Conservation (phyloP, 176 grass and related monocot genomes). For the Echinochloa phyllopogon region DNA sequence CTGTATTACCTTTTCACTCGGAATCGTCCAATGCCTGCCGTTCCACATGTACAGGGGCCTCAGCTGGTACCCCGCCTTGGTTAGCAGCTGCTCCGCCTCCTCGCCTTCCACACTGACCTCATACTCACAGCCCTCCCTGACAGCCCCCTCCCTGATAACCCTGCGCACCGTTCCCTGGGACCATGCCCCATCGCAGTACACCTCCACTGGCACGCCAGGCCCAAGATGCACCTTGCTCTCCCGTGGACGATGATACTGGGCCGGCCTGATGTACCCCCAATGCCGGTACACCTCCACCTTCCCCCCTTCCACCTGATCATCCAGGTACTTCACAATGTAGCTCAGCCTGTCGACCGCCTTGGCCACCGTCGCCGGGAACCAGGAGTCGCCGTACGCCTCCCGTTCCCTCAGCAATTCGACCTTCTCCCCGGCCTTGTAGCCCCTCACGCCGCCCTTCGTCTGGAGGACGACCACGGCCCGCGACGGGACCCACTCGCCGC, state of each 20-base stretch:
- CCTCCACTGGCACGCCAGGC: constrained; percentile 41
- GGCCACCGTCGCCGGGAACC: constrained; percentile 51
- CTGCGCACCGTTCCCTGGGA: constrained; percentile 34
- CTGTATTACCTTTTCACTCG: constrained; percentile 24
- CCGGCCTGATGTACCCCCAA: constrained; percentile 50
- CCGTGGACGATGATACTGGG: not conserved
- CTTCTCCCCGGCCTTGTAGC: constrained; percentile 45
- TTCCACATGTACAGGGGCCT: constrained; percentile 45
- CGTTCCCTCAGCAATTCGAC: constrained; percentile 51
- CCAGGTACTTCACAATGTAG: constrained; percentile 54
- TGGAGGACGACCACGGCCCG: not conserved
- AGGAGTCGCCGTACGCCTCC: constrained; percentile 47
- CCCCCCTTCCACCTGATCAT: not conserved
- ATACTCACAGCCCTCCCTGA: constrained; percentile 33
- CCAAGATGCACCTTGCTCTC: constrained; percentile 23
- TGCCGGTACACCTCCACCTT: constrained; percentile 47
- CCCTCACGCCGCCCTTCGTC: constrained; percentile 3
- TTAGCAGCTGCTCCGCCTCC: constrained; percentile 16
- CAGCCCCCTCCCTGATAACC: constrained; percentile 4
- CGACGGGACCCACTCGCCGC: constrained; percentile 46
- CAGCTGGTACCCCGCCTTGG: constrained; percentile 22
- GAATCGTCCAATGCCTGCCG: constrained; percentile 43
- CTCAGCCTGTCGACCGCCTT: constrained; percentile 43
- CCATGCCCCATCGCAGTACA: constrained; percentile 48
- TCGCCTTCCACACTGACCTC: constrained; percentile 21